Conservation (phyloP, 768 basidiomycete genomes). For the Sistotremastrum niveocremeum region DNA sequence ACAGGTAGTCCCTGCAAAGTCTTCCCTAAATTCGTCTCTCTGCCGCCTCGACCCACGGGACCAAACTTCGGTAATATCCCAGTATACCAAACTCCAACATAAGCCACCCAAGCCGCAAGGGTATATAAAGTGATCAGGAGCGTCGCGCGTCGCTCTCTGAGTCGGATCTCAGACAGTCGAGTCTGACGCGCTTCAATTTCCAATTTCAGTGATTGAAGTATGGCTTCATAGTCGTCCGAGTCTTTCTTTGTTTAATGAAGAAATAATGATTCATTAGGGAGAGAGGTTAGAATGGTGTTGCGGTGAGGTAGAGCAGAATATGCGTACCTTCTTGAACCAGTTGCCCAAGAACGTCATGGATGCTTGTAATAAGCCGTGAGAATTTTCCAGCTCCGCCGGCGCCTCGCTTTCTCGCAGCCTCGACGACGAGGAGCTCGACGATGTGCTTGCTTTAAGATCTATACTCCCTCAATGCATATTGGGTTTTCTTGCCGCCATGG, state of each 20-base stretch:
- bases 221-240: constrained; percentile 66
- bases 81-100: constrained; percentile 64
- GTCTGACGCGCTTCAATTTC: constrained; percentile 65
- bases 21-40: constrained; percentile 21
- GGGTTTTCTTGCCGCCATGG: no score
- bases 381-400: no score
- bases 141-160: constrained; percentile 69
- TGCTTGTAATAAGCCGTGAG: no score
- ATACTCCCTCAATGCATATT: no score
- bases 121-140: constrained; percentile 69
- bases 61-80: constrained; percentile 35
- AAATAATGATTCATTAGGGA: background rate
- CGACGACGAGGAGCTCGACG: no score
- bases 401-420: no score
- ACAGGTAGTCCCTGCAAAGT: constrained; percentile 43
- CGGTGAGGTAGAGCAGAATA: no score
- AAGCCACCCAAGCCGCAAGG: constrained; percentile 56
- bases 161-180: constrained; percentile 68
- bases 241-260: constrained; percentile 23
- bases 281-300: background rate
- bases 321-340: constrained; percentile 14
- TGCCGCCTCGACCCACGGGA: constrained; percentile 13
- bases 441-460: no score
- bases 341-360: constrained; percentile 8
- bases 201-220: constrained; percentile 50